Evolutionary conservation across 2,329 filamentous ascomycete genomes (phyloP), one percentile per base, ranked within the genome.

Genomic region (Scleromitrula shiraiana): DNA sequence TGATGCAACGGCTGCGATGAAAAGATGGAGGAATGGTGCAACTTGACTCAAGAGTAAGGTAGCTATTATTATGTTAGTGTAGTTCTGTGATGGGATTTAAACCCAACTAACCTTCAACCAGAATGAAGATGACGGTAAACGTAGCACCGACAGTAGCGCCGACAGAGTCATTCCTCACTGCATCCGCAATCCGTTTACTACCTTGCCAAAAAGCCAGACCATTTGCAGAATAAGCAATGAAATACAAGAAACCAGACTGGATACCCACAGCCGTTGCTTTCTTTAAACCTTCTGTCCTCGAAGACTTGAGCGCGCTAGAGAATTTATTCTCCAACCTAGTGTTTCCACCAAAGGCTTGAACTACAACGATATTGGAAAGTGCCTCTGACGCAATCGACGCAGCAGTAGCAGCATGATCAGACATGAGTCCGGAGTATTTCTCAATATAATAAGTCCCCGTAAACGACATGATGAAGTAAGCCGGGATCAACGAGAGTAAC

Each of bases 191-290:
- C 27, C 36, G 20, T 12, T 30, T 27, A 19, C 41, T 75, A 43
- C 76, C 76, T 58, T 77, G 70, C 74, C 74, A 80, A 55, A 78
- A 79, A 1, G 76, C 75, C 4, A 79, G 62, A 10, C 71, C 75
- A 58, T 78, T 78, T 2, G 73, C 74, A 3, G 72, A 69, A 24
- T 46, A 46, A 14, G 36, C 36, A 29, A 46, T 46, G 17, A 46
- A 46, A 19, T 39, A 39, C 12, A 78, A 59, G 10, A 72, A 59
- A 19, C 74, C 75, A 17, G 70, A 65, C 54, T 76, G 73, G 0
- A 73, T 63, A 9, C 70, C 75, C 33, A 69, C 65, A 1, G 68
- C 66, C 0, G 68, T 60, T 2, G 73, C 68, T 55, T 77, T 78
- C 51, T 71, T 72, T 49, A 73, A 60, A 4, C 68, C 74, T 39